phyloP scores from a whole-genome alignment of 108 stramenopile species.

The Stephanodiscus minutulus region DNA sequence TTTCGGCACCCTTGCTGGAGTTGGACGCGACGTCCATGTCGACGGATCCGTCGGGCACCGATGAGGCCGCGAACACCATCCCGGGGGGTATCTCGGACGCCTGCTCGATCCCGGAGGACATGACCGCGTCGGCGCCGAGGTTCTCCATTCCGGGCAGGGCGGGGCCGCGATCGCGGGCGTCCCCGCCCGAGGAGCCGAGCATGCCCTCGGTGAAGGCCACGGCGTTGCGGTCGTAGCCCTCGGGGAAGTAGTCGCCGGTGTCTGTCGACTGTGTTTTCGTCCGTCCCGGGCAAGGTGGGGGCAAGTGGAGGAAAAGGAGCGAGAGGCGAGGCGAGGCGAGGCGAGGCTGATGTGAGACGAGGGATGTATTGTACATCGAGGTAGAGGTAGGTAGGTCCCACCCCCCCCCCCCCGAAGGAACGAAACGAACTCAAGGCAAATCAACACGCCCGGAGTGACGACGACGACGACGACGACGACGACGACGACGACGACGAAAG shows the following conservation, averaged over 20 bases:
- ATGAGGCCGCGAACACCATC: conserved; percentile 84
- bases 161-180: conserved; percentile 55
- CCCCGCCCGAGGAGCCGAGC: conserved; percentile 54
- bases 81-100: conserved; percentile 71
- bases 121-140: conserved; percentile 66
- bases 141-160: conserved; percentile 84
- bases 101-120: conserved; percentile 68
- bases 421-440: too few relatives aligned
- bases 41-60: conserved; percentile 69
- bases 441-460: too few relatives aligned
- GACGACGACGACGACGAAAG: too few relatives aligned
- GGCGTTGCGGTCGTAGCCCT: conserved; percentile 72
- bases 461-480: too few relatives aligned
- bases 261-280: conserved; percentile 60
- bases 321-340: neutral
- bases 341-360: too few relatives aligned
- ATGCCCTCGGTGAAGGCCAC: conserved; percentile 70
- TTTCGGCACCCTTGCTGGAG: conserved; percentile 42
- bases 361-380: too few relatives aligned
- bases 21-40: conserved; percentile 66
- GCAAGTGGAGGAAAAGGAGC: neutral
- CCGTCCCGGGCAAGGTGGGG: neutral
- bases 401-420: too few relatives aligned
- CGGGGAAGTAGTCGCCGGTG: conserved; percentile 84
- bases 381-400: too few relatives aligned